Evolutionary conservation across 2,329 filamentous ascomycete species (phyloP).

Genomic region (Microascus cirrosus): DNA sequence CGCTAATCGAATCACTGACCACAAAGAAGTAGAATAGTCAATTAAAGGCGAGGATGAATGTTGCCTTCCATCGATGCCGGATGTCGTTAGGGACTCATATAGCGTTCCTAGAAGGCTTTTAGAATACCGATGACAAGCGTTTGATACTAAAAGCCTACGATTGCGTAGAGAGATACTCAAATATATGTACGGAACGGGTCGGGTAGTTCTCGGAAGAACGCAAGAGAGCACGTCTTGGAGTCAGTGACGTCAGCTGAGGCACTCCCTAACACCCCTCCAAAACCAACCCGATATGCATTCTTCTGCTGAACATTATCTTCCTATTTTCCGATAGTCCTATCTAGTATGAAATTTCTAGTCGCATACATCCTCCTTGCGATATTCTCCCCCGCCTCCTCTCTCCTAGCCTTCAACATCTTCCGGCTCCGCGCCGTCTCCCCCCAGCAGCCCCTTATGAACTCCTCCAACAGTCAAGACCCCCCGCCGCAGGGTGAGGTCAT

Average conservation of each 20-base stretch:
- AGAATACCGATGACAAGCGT: no score
- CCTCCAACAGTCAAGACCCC: neutral
- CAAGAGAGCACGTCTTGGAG: neutral
- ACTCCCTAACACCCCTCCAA: neutral
- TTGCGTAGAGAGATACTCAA: no score
- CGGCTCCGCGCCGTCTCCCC: neutral
- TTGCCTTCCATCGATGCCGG: no score
- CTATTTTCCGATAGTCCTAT: neutral
- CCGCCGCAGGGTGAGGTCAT: constrained; percentile 32
- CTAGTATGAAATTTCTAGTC: constrained; percentile 1
- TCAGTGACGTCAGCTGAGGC: neutral
- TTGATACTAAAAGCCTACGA: no score
- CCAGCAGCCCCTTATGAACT: neutral
- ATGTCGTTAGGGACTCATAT: no score
- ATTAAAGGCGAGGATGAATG: no score
- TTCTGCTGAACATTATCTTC: neutral
- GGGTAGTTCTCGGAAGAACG: neutral
- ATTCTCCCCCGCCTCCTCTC: neutral
- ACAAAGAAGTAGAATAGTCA: no score
- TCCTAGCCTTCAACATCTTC: constrained; percentile 1
- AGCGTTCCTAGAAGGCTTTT: no score
- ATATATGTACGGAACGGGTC: neutral
- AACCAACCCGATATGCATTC: neutral
- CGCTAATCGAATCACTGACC: no score
- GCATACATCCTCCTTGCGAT: neutral